Percentiles rank a stretch among this genome's conserved stretches.
These are phyloP conservation scores for Russula compacta DNA, from an alignment of 768 basidiomycete species.

Conservation along the genomic window DNA sequence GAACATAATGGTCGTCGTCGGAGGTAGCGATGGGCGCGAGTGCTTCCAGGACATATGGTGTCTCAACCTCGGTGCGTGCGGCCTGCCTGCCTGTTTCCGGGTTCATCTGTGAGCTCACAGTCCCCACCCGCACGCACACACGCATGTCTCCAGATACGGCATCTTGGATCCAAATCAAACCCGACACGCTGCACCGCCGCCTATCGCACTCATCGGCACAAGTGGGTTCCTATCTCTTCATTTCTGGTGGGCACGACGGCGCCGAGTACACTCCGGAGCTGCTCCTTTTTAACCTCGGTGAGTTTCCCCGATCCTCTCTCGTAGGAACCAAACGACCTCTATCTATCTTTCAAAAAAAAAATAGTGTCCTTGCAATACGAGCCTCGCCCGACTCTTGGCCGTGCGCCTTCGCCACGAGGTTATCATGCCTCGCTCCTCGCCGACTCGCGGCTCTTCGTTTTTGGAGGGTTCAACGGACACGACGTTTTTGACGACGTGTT, in stretches of 20 bases:
- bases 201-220: constrained; percentile 83
- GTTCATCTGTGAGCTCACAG: background rate
- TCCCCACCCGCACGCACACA: too few relatives aligned
- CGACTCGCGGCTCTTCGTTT: constrained; percentile 76
- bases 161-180: constrained; percentile 35
- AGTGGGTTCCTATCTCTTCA: constrained; percentile 86
- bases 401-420: constrained; percentile 63
- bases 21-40: constrained; percentile 85
- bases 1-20: constrained; percentile 78
- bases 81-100: background rate
- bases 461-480: constrained; percentile 84
- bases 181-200: constrained; percentile 42
- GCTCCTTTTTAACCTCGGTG: constrained; percentile 82
- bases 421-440: constrained; percentile 79
- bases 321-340: background rate
- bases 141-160: constrained; percentile 23
- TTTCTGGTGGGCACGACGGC: constrained; percentile 85
- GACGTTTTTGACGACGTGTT: constrained; percentile 80
- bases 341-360: background rate
- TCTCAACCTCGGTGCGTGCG: constrained; percentile 65
- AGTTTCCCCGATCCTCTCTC: constrained; percentile 22
- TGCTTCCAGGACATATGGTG: constrained; percentile 87
- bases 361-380: constrained; percentile 83
- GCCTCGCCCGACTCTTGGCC: constrained; percentile 55
- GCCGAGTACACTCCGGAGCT: constrained; percentile 63